Evolutionary conservation across 345 rosid species (phyloP), one percentile per base, ranked within the genome.

Genomic region (Lumnitzera racemosa): DNA sequence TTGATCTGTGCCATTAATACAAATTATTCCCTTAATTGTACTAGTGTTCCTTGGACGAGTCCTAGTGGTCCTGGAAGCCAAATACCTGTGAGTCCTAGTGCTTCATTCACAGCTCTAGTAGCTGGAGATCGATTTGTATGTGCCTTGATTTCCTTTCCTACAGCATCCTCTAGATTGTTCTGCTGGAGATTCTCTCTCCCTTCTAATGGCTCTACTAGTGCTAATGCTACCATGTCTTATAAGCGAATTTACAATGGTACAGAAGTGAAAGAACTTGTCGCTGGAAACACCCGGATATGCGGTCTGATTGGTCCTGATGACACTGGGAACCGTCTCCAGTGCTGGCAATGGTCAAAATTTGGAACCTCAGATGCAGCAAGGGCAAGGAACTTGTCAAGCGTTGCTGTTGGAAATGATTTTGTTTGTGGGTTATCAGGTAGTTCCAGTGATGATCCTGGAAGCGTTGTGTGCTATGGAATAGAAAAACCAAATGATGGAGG

Each of bases 121-220:
- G 80, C 83, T 3, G 94, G 96, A 27, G 75, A 82, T n/a, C 83
- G 94, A 2, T 88, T 86, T 58, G 15, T 88, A 0, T 85, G 91
- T 24, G 82, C 65, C 11, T 54, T 90, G 59, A 72, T 20, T 36
- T 24, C 75, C 1, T 49, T 41, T 2, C 2, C 63, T 12, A 27
- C 55, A 55, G 27, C 55, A 55, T 52, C 77, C 1, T 23, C 61
- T 2, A 7, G 4, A 15, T 49, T 91, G 2, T 52, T 23, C 5
- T 81, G 91, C 63, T 86, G 87, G 90, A 82, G 96, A 67, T 88
- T 80, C 64, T 75, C 80, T 36, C 9, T 36, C 0, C 17, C 11
- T 53, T 58, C 27, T 51, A 61, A 74, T 14, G 76, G 78, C 54
- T 50, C 67, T 12, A 29, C 24, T 14, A 29, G 48, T 53, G 0